Evolutionary conservation across 257 asterid species (phyloP).

Genomic region (Apocynum venetum): DNA sequence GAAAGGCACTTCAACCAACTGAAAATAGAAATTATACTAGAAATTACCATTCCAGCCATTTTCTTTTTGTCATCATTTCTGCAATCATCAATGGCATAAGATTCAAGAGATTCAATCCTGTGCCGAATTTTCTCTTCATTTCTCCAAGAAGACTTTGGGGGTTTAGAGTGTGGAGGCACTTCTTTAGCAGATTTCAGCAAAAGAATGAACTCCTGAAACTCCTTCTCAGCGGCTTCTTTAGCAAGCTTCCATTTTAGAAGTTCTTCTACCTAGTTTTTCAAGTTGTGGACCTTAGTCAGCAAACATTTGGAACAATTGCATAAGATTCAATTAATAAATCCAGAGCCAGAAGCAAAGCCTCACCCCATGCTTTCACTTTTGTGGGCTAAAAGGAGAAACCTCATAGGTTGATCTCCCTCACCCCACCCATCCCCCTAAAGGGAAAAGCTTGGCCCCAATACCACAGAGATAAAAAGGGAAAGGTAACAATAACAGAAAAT

Average conservation of each 20-base stretch:
- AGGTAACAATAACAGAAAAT: not conserved
- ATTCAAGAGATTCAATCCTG: conserved; percentile 63
- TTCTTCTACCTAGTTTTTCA: conserved; percentile 70
- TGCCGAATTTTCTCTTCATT: conserved; percentile 49
- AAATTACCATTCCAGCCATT: conserved; percentile 75
- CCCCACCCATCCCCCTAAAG: not conserved
- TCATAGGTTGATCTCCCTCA: not conserved
- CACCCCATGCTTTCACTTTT: not conserved
- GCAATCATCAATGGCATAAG: conserved; percentile 73
- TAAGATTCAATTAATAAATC: not conserved
- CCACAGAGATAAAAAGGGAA: not conserved
- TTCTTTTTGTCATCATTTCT: conserved; percentile 65
- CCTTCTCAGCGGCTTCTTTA: conserved; percentile 73
- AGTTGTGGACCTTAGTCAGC: conserved; percentile 8
- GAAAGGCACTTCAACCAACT: not conserved
- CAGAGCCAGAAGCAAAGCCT: not conserved
- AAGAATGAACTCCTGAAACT: conserved; percentile 63
- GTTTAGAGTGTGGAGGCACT: conserved; percentile 61
- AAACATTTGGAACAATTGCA: conserved; percentile 1
- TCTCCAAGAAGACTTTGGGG: conserved; percentile 65
- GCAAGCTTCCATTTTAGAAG: conserved; percentile 61
- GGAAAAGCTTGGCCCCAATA: not conserved
- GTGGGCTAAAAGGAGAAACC: not conserved
- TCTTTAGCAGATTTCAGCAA: conserved; percentile 62
- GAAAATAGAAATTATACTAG: conserved; percentile 11